Percentiles rank a stretch among this genome's conserved stretches.
These are phyloP conservation scores for Ophiostoma triangulosporum DNA, from an alignment of 2,329 filamentous ascomycete species.

Conservation along the genomic window DNA sequence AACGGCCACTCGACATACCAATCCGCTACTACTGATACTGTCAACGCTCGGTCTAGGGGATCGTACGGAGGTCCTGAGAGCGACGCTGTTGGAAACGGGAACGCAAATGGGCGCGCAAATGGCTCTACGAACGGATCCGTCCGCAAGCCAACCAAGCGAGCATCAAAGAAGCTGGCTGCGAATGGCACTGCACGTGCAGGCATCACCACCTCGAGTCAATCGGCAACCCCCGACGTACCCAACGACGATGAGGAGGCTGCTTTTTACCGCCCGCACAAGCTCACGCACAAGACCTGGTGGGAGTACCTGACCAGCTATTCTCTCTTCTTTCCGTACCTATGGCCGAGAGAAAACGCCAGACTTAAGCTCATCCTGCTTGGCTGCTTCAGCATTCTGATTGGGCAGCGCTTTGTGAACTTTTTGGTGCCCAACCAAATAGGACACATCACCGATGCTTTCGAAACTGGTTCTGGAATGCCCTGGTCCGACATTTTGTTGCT, in stretches of 20 bases:
- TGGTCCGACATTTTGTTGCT: slow-evolving; percentile 66
- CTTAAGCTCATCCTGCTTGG: slow-evolving; percentile 68
- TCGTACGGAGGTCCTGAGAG: not conserved
- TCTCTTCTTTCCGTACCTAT: slow-evolving; percentile 91
- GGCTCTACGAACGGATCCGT: slow-evolving; percentile 27
- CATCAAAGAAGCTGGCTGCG: not conserved
- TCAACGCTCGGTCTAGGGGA: not conserved
- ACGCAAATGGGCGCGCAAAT: slow-evolving; percentile 17
- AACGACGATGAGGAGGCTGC: slow-evolving; percentile 50
- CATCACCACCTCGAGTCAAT: not conserved
- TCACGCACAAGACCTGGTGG: slow-evolving; percentile 85
- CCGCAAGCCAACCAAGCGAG: slow-evolving; percentile 14
- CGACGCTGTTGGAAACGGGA: not conserved
- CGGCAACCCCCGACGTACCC: not conserved
- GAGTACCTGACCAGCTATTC: slow-evolving; percentile 89
- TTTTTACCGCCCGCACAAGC: slow-evolving; percentile 79
- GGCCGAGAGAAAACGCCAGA: slow-evolving; percentile 66
- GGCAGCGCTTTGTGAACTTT: slow-evolving; percentile 76
- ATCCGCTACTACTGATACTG: slow-evolving; percentile 15
- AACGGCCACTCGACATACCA: slow-evolving; percentile 17
- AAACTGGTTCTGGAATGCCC: slow-evolving; percentile 37
- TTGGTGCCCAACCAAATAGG: slow-evolving; percentile 74
- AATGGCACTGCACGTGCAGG: not conserved
- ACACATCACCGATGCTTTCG: slow-evolving; percentile 61
- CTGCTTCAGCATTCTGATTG: slow-evolving; percentile 67